A percentile compares a stretch with the other conserved stretches of the same genome.
phyloP scores from a whole-genome alignment of 495 filamentous ascomycete species.

The Rhizodiscina lignyota region DNA sequence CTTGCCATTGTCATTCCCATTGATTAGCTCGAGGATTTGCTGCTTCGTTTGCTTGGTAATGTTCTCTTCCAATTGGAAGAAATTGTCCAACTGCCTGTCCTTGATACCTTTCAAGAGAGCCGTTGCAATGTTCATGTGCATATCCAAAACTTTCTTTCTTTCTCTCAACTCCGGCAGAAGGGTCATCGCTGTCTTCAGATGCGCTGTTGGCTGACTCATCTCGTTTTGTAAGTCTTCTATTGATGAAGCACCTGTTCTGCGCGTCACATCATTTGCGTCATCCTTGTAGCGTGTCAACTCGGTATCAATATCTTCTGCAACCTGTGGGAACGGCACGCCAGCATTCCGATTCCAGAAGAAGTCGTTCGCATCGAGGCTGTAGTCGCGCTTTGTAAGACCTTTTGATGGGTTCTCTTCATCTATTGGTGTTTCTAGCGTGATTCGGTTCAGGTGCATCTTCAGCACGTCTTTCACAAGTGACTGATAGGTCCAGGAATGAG shows the following conservation, averaged over 20 bases:
- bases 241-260: conserved; percentile 81
- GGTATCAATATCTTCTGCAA: conserved; percentile 87
- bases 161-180: conserved; percentile 83
- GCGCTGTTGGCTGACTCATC: conserved; percentile 71
- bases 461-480: conserved; percentile 91
- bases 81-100: conserved; percentile 87
- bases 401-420: conserved; percentile 61
- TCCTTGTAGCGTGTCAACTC: conserved; percentile 91
- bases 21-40: conserved; percentile 79
- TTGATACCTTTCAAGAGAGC: conserved; percentile 77
- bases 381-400: conserved; percentile 61
- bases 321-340: conserved; percentile 84
- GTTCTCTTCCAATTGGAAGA: conserved; percentile 88
- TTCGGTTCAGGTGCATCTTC: conserved; percentile 87
- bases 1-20: conserved; percentile 61
- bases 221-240: conserved; percentile 90
- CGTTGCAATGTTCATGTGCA: conserved; percentile 99
- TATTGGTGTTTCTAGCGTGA: conserved; percentile 68
- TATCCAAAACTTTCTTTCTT: conserved; percentile 79
- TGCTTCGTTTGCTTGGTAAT: conserved; percentile 83
- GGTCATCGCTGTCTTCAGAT: conserved; percentile 90
- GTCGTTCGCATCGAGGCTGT: conserved; percentile 80
- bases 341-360: conserved; percentile 97
- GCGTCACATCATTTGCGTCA: conserved; percentile 85
- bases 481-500: conserved; percentile 98